These are phyloP conservation scores for Onygena corvina DNA, from an alignment of 2,329 filamentous ascomycete species.

Conservation along the genomic window DNA sequence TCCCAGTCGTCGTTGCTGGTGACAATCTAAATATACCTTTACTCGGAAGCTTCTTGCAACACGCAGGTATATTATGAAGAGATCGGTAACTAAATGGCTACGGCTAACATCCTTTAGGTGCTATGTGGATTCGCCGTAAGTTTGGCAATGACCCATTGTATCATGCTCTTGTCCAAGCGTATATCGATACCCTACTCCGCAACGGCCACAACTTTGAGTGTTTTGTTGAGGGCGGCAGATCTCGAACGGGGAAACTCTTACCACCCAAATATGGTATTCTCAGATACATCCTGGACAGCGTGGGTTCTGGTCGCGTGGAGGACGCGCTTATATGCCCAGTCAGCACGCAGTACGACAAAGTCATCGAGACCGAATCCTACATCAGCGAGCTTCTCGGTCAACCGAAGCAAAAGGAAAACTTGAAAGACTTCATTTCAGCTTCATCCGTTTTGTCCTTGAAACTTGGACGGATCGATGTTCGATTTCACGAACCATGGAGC, in stretches of 20 bases:
- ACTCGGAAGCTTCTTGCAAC: slow-evolving; percentile 79
- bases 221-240: slow-evolving; percentile 91
- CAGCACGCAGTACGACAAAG: slow-evolving; percentile 96
- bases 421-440: slow-evolving; percentile 76
- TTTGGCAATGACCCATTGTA: slow-evolving; percentile 91
- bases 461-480: slow-evolving; percentile 82
- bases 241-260: slow-evolving; percentile 82
- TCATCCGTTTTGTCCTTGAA: slow-evolving; percentile 81
- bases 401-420: slow-evolving; percentile 89
- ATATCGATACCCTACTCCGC: slow-evolving; percentile 83
- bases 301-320: slow-evolving; percentile 74
- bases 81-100: background rate
- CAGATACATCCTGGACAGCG: slow-evolving; percentile 78
- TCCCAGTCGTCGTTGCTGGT: slow-evolving; percentile 86
- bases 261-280: slow-evolving; percentile 93
- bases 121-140: slow-evolving; percentile 88
- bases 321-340: slow-evolving; percentile 93
- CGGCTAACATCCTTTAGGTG: slow-evolving; percentile 37
- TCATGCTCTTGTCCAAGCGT: slow-evolving; percentile 82
- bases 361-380: slow-evolving; percentile 95
- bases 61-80: slow-evolving; percentile 50
- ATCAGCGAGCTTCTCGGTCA: slow-evolving; percentile 86
- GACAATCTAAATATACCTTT: slow-evolving; percentile 94
- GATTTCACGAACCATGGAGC: slow-evolving; percentile 95
- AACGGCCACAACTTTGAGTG: slow-evolving; percentile 92